Evolutionary conservation across 331 rosid species (phyloP).

Genomic region (Dryas integrifolia): DNA sequence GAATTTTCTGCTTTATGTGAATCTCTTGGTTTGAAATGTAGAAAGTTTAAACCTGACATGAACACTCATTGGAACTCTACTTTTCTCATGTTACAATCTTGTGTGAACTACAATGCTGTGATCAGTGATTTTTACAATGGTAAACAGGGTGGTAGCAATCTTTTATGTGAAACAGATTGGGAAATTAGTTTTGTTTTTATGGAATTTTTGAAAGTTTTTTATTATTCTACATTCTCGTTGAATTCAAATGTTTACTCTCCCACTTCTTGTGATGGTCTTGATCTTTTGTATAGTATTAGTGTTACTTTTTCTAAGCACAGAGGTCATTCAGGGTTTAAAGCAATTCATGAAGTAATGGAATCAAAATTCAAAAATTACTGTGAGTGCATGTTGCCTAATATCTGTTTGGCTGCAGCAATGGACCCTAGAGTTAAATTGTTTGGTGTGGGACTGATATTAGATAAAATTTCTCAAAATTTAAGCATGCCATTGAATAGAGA

Average conservation of each 20-base stretch:
- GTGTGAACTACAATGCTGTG: conserved; percentile 5
- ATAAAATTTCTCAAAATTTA: background rate
- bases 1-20: background rate
- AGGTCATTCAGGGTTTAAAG: background rate
- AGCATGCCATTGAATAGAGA: background rate
- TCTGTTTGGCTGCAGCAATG: conserved; percentile 10
- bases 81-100: background rate
- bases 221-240: too few species aligned
- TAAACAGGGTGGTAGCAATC: background rate
- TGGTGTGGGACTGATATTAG: background rate
- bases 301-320: background rate
- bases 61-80: conserved; percentile 10
- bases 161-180: background rate
- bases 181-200: background rate
- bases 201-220: background rate
- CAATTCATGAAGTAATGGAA: background rate
- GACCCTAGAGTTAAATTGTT: background rate
- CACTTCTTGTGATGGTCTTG: background rate
- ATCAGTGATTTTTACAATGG: conserved; percentile 10
- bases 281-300: background rate
- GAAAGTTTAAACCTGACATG: conserved; percentile 3
- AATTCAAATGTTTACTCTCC: background rate
- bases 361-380: background rate
- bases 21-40: background rate
- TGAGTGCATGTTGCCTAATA: conserved; percentile 4